Base-by-base conservation (phyloP, 768 basidiomycete genomes). In the Kwoniella sp. region DNA sequence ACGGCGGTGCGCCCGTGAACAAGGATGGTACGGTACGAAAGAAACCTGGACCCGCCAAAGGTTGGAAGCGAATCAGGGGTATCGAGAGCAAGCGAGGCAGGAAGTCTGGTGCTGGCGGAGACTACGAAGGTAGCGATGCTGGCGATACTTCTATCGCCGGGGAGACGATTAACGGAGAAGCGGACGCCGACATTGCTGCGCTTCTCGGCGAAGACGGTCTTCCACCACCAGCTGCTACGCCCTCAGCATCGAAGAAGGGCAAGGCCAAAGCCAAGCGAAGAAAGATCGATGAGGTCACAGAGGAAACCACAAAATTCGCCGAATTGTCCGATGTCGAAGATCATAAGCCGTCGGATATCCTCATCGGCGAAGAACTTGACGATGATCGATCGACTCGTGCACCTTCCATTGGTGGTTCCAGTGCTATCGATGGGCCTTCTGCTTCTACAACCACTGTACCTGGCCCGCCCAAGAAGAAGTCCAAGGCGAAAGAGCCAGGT, bases 41-140 rank as follows among this genome's bases (percentile, higher is more conserved):
- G 58, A 79, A 79, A 54, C 78, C 78, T 40, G 78, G 78, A 21
- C 78, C 78, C 2, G 63, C 73, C 40, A 69, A 79, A 64, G 70
- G 78, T 22, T 72, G 70, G 72, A 69, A 76, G 61, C 62, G 71
- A 61, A 59, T 74, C 25, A 44, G 68, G 22, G 62, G 65, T 22
- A 64, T 64, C 25, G 62, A 64, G 57, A 58, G 36, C 52, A 59
- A 53, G 48, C 52, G 37, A 29, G 53, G 37, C n/a, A 48, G 44
- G 36, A 52, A 44, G 24, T n/a, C 17, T n/a, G 22, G 26, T 1
- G 30, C 50, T 26, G 30, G 13, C 12, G 54, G 25, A 4, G 13
- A 37, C 19, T 54, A 59, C 29, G 57, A 62, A 44, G 54, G 52
- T 22, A 55, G 36, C 10, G 67, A 67, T 25, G 56, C 60, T 26